These are phyloP conservation scores for Lentinula aciculospora DNA, from an alignment of 768 basidiomycete genomes.

Conservation along the genomic window DNA sequence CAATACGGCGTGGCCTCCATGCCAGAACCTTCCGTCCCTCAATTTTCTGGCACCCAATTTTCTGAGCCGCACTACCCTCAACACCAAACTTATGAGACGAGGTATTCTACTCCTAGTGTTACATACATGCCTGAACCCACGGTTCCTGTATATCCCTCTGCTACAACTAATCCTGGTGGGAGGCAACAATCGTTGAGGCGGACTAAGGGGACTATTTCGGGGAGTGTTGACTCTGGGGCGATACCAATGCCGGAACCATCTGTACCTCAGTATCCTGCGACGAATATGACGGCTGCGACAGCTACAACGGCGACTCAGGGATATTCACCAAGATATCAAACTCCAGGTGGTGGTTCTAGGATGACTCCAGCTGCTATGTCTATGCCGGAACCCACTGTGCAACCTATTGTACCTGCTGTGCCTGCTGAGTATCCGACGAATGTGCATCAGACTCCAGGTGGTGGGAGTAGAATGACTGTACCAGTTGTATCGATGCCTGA, in stretches of 20 bases:
- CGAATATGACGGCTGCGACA: background rate
- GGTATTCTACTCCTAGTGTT: too few species aligned
- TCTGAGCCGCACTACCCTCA: too few species aligned
- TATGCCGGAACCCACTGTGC: background rate
- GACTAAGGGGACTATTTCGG: background rate
- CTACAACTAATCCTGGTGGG: background rate
- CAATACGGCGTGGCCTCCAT: background rate
- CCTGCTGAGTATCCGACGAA: background rate
- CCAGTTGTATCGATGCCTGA: background rate
- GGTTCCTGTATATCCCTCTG: background rate
- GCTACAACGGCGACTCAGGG: too few species aligned
- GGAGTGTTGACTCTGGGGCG: too few species aligned
- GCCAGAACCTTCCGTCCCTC: constrained; percentile 2
- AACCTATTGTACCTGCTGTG: background rate
- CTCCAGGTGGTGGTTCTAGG: background rate
- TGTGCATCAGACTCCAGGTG: background rate
- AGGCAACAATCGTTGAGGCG: background rate
- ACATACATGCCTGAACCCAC: background rate
- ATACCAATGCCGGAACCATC: background rate
- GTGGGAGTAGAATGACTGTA: background rate
- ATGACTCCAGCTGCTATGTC: background rate
- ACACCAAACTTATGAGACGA: too few species aligned
- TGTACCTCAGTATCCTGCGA: background rate
- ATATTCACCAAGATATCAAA: background rate
- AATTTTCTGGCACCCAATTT: too few species aligned